Percentiles rank a stretch among this genome's conserved stretches.
phyloP scores from a whole-genome alignment of 2,329 filamentous ascomycete genomes.

The Sordariomycetes sp. region DNA sequence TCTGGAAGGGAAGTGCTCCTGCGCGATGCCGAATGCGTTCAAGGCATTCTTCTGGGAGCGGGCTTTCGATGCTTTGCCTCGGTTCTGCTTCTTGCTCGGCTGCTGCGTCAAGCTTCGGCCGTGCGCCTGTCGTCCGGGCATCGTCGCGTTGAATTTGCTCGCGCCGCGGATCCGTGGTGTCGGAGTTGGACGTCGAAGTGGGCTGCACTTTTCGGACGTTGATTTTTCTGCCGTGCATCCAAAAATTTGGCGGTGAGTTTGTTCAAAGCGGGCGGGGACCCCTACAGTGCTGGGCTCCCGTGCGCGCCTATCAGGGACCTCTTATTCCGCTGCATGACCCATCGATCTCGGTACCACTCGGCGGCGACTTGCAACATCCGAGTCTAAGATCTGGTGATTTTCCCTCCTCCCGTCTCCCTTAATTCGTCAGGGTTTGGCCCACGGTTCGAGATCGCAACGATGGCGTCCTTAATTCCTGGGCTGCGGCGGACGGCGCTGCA shows the following conservation, averaged over 20 bases:
- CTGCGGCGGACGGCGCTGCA: constrained; percentile 29
- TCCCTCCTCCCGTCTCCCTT: too few relatives aligned
- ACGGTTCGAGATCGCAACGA: constrained; percentile 10
- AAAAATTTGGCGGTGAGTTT: constrained; percentile 18
- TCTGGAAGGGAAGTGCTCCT: constrained; percentile 38
- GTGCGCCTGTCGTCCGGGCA: constrained; percentile 52
- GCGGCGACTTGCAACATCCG: neutral
- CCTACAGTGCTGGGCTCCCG: neutral
- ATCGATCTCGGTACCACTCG: neutral
- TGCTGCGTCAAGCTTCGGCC: constrained; percentile 39
- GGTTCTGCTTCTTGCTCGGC: constrained; percentile 20
- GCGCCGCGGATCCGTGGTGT: too few relatives aligned
- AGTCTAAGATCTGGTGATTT: neutral
- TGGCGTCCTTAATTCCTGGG: constrained; percentile 33
- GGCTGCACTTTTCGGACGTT: neutral
- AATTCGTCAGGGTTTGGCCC: too few relatives aligned
- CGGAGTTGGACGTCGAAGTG: neutral
- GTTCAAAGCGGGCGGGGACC: constrained; percentile 2
- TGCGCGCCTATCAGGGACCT: constrained; percentile 1
- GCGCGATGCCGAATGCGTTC: constrained; percentile 49
- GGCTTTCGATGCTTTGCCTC: constrained; percentile 31
- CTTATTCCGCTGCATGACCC: neutral
- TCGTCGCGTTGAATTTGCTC: constrained; percentile 16
- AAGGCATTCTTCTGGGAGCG: constrained; percentile 40
- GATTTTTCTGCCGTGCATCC: constrained; percentile 16